phyloP scores from a whole-genome alignment of 108 stramenopile genomes.

The Cylindrotheca closterium region DNA sequence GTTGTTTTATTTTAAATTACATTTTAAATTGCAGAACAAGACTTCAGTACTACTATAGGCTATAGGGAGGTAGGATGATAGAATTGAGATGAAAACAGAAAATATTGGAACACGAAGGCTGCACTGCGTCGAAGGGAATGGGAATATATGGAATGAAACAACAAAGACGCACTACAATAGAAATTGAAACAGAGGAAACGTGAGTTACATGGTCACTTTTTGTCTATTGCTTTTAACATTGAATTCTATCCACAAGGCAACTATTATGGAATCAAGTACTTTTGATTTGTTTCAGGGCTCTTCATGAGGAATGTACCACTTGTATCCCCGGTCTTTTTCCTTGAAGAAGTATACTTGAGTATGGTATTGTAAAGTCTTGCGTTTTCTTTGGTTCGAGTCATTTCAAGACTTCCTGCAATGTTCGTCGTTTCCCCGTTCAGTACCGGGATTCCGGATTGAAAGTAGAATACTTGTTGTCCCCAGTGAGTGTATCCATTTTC shows the following conservation, averaged over 20 bases:
- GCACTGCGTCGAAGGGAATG: too few relatives aligned
- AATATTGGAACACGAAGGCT: too few relatives aligned
- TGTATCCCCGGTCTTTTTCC: constrained; percentile 49
- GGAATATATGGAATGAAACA: too few relatives aligned
- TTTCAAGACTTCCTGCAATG: constrained; percentile 73
- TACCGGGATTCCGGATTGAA: constrained; percentile 68
- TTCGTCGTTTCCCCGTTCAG: constrained; percentile 71
- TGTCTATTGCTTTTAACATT: too few relatives aligned
- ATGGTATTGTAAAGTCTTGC: constrained; percentile 89
- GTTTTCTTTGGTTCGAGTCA: constrained; percentile 88
- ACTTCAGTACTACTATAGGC: too few relatives aligned
- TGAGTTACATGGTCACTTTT: too few relatives aligned
- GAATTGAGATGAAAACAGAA: too few relatives aligned
- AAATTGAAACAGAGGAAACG: too few relatives aligned
- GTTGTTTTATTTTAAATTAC: too few relatives aligned
- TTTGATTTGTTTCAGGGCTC: constrained; percentile 58
- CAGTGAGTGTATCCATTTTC: constrained; percentile 97
- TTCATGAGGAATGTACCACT: constrained; percentile 69
- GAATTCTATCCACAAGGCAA: background rate
- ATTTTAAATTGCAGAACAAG: too few relatives aligned
- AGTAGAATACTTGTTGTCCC: constrained; percentile 97
- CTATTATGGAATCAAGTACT: constrained; percentile 80
- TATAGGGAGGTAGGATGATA: too few relatives aligned
- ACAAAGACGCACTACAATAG: too few relatives aligned
- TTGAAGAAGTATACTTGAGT: constrained; percentile 40